Evolutionary conservation across 129 eudicot species (phyloP).

Genomic region (Saposhnikovia divaricata): DNA sequence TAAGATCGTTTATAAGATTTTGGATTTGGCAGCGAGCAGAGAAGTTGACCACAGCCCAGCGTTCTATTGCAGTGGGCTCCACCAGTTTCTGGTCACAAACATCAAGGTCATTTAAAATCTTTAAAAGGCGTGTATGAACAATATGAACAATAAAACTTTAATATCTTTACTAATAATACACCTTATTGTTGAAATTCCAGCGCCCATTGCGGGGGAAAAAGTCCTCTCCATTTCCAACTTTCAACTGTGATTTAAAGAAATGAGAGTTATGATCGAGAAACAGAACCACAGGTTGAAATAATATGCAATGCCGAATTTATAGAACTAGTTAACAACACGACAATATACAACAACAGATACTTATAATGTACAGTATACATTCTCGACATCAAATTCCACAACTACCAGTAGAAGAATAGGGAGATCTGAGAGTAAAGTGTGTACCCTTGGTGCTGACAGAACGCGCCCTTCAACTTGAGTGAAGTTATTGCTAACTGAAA

Average conservation of each 20-base stretch:
- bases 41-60: conserved; percentile 80
- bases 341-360: too few species aligned
- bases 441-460: conserved; percentile 69
- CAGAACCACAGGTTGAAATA: too few species aligned
- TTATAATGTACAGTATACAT: too few species aligned
- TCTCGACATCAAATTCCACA: not conserved
- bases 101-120: not conserved
- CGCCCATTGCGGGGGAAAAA: conserved; percentile 65
- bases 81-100: conserved; percentile 41
- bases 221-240: conserved; percentile 64
- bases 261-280: too few species aligned
- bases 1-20: conserved; percentile 36
- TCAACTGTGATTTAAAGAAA: conserved; percentile 32
- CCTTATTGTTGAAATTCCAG: conserved; percentile 78
- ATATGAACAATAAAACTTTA: too few species aligned
- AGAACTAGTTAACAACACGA: too few species aligned
- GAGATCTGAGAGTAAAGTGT: not conserved
- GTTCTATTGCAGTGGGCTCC: conserved; percentile 51
- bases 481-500: conserved; percentile 50
- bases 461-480: conserved; percentile 76
- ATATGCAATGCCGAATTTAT: too few species aligned
- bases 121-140: too few species aligned
- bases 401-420: not conserved
- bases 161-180: not conserved
- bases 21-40: conserved; percentile 68